Conservation (phyloP, 495 filamentous ascomycete species). For the Staphylotrichum tortipilum region DNA sequence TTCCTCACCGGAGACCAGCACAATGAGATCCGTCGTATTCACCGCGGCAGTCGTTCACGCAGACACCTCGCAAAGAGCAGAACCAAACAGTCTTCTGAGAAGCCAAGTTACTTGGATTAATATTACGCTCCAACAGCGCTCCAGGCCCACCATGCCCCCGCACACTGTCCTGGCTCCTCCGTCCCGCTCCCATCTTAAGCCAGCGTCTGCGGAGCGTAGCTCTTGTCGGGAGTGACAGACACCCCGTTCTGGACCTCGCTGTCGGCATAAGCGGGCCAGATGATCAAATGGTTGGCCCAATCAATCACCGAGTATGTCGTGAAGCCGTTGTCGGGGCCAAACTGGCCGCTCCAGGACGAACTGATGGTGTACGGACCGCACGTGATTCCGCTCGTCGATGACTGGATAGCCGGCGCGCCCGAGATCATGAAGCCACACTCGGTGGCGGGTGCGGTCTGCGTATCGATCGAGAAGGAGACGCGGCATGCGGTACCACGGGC, state of each 20-base stretch:
- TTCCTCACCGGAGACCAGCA: no score
- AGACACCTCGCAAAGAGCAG: no score
- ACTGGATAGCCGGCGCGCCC: conserved; percentile 31
- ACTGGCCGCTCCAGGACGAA: conserved; percentile 49
- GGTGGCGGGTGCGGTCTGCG: conserved; percentile 23
- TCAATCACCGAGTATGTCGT: conserved; percentile 45
- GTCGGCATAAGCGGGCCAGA: conserved; percentile 45
- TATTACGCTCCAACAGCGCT: no score
- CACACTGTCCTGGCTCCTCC: no score
- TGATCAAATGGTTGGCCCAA: conserved; percentile 30
- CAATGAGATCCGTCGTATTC: no score
- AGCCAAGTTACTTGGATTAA: no score
- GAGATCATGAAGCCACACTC: conserved; percentile 36
- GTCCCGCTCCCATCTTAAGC: no score
- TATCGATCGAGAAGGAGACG: conserved; percentile 42
- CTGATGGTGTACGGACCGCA: conserved; percentile 46
- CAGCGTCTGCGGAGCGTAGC: conserved; percentile 40
- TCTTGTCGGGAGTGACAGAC: conserved; percentile 46
- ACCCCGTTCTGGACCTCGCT: conserved; percentile 35
- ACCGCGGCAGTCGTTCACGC: no score
- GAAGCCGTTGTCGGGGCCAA: conserved; percentile 45
- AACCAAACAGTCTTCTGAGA: no score
- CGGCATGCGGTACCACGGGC: conserved; percentile 35
- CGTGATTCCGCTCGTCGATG: conserved; percentile 28
- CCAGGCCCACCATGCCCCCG: no score